phyloP scores from a whole-genome alignment of 129 eudicot species.

The Heracleum sosnowskyi region DNA sequence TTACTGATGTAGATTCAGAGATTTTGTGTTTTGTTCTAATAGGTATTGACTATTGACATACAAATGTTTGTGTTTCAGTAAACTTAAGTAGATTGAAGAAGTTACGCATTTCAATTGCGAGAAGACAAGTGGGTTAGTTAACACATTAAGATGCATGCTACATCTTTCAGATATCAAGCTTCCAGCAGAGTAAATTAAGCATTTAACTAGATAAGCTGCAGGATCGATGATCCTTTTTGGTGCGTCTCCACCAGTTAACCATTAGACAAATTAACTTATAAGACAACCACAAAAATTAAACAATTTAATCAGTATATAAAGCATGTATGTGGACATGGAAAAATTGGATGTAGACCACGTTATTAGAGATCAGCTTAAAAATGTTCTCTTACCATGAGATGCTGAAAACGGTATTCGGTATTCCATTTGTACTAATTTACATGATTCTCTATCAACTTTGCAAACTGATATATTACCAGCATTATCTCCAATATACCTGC shows the following conservation, averaged over 20 bases:
- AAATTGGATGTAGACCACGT: neutral
- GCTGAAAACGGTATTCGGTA: conserved; percentile 69
- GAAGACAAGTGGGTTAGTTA: neutral
- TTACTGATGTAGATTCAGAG: neutral
- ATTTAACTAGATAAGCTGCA: neutral
- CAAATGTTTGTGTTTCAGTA: neutral
- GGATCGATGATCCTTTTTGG: neutral
- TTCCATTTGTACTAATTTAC: conserved; percentile 52
- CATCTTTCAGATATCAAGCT: neutral
- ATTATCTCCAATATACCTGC: conserved; percentile 87
- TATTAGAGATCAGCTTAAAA: neutral
- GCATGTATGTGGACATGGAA: neutral
- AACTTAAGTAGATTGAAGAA: neutral
- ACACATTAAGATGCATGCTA: neutral
- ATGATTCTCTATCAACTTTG: conserved; percentile 50
- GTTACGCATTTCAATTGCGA: neutral
- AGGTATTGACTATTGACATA: neutral
- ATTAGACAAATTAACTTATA: neutral
- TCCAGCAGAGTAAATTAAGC: neutral
- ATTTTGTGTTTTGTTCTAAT: neutral
- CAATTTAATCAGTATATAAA: neutral
- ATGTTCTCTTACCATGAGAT: conserved; percentile 57
- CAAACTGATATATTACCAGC: conserved; percentile 64
- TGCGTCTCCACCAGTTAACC: neutral
- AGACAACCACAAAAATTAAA: neutral